Base-by-base conservation (phyloP, 164 flowering plant genomes). In the Nymphaea thermarum region DNA sequence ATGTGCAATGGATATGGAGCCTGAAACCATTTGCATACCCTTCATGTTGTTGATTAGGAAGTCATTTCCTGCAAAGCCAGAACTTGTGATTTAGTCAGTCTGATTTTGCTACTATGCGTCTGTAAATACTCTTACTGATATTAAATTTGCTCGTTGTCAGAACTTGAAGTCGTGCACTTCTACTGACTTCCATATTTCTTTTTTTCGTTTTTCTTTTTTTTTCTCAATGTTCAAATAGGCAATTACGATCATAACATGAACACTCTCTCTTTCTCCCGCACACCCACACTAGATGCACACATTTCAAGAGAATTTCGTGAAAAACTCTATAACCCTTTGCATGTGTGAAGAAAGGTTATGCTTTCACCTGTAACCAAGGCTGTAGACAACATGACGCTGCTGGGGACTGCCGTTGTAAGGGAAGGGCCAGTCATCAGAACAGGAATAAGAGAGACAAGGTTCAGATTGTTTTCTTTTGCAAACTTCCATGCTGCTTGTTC, bases 1-100 rank as follows among this genome's bases (percentile, higher is more conserved):
- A 51, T 91, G 97, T 5, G 80, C 41, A 0, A 85, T 67, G 6
- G 92, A 83, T 74, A 88, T 83, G 1, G 92, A 86, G 12, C 97
- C 97, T n/a, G 88, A 80, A 41, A 84, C 70, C 80, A 82, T 77
- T 70, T 86, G 87, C 93, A 85, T 87, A 3, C 85, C 87, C 73
- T 86, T 85, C 79, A 88, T 6, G 0, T 60, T 83, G 6, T 80
- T 78, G 60, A 85, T 70, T 51, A 82, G 75, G 71, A 75, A 74
- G 60, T 82, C 84, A 65, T 85, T 81, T 4, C 91, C 91, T 87
- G 75, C 25, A 61, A 2, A n/a, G 11, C 7, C 12, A 47, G 7
- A 47, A 47, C 53, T 45, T 45, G 53, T 45, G 7, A 45, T 5
- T 45, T 45, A 45, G 5, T 45, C 53, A 45, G 5, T 5, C 53